A percentile compares a stretch with the other conserved stretches of the same genome.
Conservation (phyloP, 345 rosid genomes). For the Euclidium syriacum region DNA sequence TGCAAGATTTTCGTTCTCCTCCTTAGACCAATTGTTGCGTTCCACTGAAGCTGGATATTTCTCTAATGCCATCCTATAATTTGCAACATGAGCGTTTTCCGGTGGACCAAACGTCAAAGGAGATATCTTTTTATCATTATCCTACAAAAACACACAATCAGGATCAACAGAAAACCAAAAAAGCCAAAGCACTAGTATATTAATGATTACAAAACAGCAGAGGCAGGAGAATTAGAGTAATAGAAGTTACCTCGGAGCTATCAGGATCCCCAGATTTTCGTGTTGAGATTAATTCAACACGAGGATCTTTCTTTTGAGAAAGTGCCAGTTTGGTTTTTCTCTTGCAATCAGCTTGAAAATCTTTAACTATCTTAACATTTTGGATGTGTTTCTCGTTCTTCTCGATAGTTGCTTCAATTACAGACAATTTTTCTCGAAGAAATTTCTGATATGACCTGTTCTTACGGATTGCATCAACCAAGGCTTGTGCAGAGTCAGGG, state of each 20-base stretch:
- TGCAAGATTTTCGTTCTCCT: conserved; percentile 63
- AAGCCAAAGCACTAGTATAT: not conserved
- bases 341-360: conserved; percentile 71
- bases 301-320: conserved; percentile 69
- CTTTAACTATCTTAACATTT: conserved; percentile 61
- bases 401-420: conserved; percentile 75
- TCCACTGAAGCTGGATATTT: conserved; percentile 47
- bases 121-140: conserved; percentile 40
- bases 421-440: conserved; percentile 52
- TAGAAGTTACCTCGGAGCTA: conserved; percentile 47
- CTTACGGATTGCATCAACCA: conserved; percentile 71
- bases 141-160: conserved; percentile 41
- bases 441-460: conserved; percentile 81
- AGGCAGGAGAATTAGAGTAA: not conserved
- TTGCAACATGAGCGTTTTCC: conserved; percentile 64
- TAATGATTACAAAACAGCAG: not conserved
- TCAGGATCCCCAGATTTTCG: conserved; percentile 30
- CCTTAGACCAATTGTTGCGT: conserved; percentile 63
- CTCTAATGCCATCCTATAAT: conserved; percentile 48
- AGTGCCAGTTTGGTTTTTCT: conserved; percentile 55
- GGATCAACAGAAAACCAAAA: not conserved
- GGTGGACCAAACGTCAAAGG: conserved; percentile 54
- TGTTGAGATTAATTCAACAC: conserved; percentile 60
- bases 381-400: conserved; percentile 71
- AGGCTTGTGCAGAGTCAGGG: conserved; percentile 62